Conservation (phyloP, 1,139 yeast genomes). For the Debaryomyces subglobosus region DNA sequence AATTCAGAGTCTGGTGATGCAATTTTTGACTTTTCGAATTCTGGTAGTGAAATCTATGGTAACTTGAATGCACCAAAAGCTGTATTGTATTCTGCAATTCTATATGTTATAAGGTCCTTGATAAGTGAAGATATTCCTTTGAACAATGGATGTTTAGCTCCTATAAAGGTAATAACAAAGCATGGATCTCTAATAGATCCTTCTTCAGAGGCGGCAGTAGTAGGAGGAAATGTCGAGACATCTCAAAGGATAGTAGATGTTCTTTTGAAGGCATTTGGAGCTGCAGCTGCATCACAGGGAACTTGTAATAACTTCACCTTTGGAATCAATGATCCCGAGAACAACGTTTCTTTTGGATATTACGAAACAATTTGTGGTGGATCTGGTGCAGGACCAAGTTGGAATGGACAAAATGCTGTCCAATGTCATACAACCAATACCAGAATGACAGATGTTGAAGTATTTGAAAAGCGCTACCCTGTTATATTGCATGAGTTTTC, state of each 20-base stretch:
- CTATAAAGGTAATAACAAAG: conserved; percentile 35
- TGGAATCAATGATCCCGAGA: conserved; percentile 43
- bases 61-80: conserved; percentile 62
- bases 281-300: conserved; percentile 53
- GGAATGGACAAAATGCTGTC: conserved; percentile 43
- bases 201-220: conserved; percentile 77
- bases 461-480: conserved; percentile 42
- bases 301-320: conserved; percentile 61
- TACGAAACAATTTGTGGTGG: conserved; percentile 78
- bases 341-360: conserved; percentile 59
- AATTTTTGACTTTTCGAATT: conserved; percentile 48
- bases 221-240: conserved; percentile 51
- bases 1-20: conserved; percentile 35
- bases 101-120: conserved; percentile 42
- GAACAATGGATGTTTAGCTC: conserved; percentile 42
- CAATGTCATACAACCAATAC: conserved; percentile 52
- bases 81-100: conserved; percentile 40
- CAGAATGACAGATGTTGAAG: conserved; percentile 45
- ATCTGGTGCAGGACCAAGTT: conserved; percentile 60
- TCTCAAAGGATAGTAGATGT: conserved; percentile 45
- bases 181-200: conserved; percentile 58
- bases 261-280: conserved; percentile 38
- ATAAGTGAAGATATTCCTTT: conserved; percentile 45
- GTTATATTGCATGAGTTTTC: conserved; percentile 32
- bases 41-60: conserved; percentile 63